A percentile compares a stretch with the other conserved stretches of the same genome.
Evolutionary conservation across 257 asterid species (phyloP).

Genomic region (Nicotiana paniculata): DNA sequence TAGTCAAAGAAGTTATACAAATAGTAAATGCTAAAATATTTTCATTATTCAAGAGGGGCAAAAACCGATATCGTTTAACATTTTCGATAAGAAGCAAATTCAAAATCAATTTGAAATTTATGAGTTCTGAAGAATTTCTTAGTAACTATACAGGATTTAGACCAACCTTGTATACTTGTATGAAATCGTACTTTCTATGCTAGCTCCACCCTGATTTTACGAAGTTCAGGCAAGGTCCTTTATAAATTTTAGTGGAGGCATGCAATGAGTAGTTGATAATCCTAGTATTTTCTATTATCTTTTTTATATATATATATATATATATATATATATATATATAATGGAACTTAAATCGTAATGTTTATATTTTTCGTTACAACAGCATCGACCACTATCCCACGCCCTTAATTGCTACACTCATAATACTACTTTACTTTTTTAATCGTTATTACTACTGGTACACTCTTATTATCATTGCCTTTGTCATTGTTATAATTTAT

Average conservation of each 20-base stretch:
- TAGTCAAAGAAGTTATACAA: background rate
- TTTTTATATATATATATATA: too few relatives aligned
- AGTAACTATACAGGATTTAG: too few relatives aligned
- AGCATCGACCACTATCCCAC: background rate
- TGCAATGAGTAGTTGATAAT: background rate
- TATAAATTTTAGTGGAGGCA: background rate
- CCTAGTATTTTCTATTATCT: too few relatives aligned
- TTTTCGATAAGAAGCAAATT: background rate
- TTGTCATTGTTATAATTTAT: background rate
- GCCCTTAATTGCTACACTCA: background rate
- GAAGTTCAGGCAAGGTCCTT: background rate
- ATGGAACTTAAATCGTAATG: too few relatives aligned
- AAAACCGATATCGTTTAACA: fast-evolving
- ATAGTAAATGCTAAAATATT: background rate
- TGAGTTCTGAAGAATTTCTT: background rate
- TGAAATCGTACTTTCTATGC: too few relatives aligned
- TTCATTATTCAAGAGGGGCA: background rate
- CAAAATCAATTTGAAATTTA: too few relatives aligned
- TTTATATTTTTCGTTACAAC: background rate
- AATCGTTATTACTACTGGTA: background rate
- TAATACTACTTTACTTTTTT: background rate
- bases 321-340: too few relatives aligned
- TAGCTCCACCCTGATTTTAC: too few relatives aligned
- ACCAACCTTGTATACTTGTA: too few relatives aligned
- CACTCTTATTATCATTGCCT: background rate